phyloP scores from a whole-genome alignment of 305 asterid genomes.

The Solanum hybrid region DNA sequence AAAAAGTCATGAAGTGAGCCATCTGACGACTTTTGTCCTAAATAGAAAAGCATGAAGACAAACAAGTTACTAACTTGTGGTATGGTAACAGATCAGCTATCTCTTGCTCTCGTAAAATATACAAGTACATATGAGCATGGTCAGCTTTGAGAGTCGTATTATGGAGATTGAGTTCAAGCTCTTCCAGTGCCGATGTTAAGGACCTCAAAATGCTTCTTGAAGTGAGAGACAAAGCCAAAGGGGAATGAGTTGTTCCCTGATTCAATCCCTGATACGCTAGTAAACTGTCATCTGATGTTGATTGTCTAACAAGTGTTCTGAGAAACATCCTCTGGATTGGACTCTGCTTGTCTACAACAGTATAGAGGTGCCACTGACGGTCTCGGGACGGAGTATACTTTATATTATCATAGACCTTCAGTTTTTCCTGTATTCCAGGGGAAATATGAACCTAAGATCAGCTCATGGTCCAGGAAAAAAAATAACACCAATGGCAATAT shows the following conservation, averaged over 20 bases:
- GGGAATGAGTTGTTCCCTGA: slow-evolving; percentile 39
- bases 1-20: slow-evolving; percentile 14
- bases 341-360: slow-evolving; percentile 62
- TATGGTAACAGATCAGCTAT: slow-evolving; percentile 80
- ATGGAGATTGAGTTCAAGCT: slow-evolving; percentile 92
- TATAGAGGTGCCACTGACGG: slow-evolving; percentile 98
- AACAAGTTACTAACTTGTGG: slow-evolving; percentile 48
- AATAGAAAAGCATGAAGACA: background rate
- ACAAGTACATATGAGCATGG: slow-evolving; percentile 92
- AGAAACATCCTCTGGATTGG: slow-evolving; percentile 77
- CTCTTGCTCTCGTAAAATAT: slow-evolving; percentile 76
- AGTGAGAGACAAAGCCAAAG: slow-evolving; percentile 65
- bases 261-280: slow-evolving; percentile 50
- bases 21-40: background rate
- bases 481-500: background rate
- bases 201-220: slow-evolving; percentile 90
- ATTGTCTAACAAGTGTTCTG: slow-evolving; percentile 92
- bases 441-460: slow-evolving; percentile 5
- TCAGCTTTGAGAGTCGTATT: slow-evolving; percentile 74
- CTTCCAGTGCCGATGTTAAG: slow-evolving; percentile 87
- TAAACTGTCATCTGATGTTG: slow-evolving; percentile 70
- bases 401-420: slow-evolving; percentile 66
- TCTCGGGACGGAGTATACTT: slow-evolving; percentile 92
- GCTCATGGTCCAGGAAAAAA: background rate
- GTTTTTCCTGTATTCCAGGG: slow-evolving; percentile 62